Evolutionary conservation across 768 basidiomycete genomes (phyloP).

Genomic region (Dentipellis fragilis): DNA sequence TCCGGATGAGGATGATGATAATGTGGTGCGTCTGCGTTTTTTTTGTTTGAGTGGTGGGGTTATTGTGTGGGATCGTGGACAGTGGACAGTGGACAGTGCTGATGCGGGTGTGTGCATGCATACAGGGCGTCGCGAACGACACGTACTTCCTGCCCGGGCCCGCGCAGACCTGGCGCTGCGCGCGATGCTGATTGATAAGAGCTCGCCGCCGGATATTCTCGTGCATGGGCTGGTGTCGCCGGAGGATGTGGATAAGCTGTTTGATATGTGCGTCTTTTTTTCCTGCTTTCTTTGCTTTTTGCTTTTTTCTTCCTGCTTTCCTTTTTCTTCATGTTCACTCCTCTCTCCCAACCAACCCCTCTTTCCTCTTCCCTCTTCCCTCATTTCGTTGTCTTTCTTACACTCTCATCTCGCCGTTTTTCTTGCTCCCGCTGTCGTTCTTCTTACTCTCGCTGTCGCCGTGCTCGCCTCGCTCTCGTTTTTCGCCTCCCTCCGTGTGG

Average conservation of each 20-base stretch:
- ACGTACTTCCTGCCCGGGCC: slow-evolving; percentile 77
- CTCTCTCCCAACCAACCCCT: too few species aligned
- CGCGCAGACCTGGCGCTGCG: slow-evolving; percentile 63
- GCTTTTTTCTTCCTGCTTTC: background rate
- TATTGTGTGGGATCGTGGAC: slow-evolving; percentile 17
- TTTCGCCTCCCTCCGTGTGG: too few species aligned
- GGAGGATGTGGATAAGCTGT: slow-evolving; percentile 74
- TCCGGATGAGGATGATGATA: slow-evolving; percentile 22
- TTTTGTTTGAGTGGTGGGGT: too few species aligned
- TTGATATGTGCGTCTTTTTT: slow-evolving; percentile 54
- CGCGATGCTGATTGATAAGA: slow-evolving; percentile 63
- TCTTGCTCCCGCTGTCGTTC: too few species aligned
- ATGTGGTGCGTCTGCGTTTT: slow-evolving; percentile 5
- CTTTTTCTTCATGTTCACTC: background rate
- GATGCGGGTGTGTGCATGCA: background rate
- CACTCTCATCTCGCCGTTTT: too few species aligned
- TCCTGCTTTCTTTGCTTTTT: too few species aligned
- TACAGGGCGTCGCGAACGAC: slow-evolving; percentile 71
- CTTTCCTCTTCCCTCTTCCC: too few species aligned
- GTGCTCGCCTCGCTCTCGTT: too few species aligned
- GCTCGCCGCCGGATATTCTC: slow-evolving; percentile 73
- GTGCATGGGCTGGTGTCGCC: slow-evolving; percentile 72
- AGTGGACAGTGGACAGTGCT: background rate
- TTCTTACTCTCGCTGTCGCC: too few species aligned
- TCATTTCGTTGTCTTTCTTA: too few species aligned